Evolutionary conservation across 306 rosid species (phyloP).

Genomic region (Inga laurina): DNA sequence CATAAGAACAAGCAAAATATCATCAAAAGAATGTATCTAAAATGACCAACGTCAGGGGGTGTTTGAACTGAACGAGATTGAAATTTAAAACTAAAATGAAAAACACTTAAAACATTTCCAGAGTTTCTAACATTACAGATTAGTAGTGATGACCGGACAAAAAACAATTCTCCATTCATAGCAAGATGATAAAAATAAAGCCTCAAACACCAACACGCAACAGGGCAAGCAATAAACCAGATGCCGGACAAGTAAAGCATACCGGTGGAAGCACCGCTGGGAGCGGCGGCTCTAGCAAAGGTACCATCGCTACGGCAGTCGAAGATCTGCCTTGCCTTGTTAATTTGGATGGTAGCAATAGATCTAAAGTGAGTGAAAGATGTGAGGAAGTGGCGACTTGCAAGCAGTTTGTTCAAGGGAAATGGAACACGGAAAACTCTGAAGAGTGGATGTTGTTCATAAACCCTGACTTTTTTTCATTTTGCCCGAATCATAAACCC

Average conservation of each 20-base stretch:
- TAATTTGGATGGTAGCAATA: constrained; percentile 61
- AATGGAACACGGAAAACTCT: not conserved
- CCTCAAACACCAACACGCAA: not conserved
- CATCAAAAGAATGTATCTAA: not conserved
- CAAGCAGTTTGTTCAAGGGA: not conserved
- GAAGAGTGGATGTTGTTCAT: not conserved
- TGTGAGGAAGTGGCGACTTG: not conserved
- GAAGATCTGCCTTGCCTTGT: constrained; percentile 91
- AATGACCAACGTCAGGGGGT: not conserved
- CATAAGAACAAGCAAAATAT: not conserved
- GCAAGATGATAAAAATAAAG: too few relatives aligned
- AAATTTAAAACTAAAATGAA: not conserved
- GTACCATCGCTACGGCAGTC: constrained; percentile 95
- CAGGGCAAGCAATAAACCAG: not conserved
- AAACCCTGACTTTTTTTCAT: not conserved
- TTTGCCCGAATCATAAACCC: too few relatives aligned
- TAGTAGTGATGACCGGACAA: not conserved
- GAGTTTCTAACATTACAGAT: not conserved
- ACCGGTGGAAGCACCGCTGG: constrained; percentile 95
- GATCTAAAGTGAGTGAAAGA: constrained; percentile 29
- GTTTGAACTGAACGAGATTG: not conserved
- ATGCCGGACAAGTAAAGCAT: constrained; percentile 12
- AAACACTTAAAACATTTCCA: not conserved
- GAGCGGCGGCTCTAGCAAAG: constrained; percentile 94
- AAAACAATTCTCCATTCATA: not conserved